Evolutionary conservation across 2,329 filamentous ascomycete species (phyloP).

Genomic region (Hymenoscyphus fructigenus): DNA sequence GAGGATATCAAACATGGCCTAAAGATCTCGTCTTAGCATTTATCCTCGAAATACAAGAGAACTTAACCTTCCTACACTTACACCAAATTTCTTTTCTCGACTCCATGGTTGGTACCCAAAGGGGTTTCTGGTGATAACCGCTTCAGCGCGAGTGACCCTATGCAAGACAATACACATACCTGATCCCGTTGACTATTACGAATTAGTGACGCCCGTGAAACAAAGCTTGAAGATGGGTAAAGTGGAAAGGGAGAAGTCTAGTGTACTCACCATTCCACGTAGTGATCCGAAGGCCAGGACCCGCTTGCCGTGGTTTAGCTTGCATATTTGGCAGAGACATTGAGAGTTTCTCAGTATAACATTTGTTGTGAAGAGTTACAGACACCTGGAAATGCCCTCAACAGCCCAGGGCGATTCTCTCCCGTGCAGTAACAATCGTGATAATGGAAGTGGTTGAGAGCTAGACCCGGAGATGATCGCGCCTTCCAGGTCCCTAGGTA

Average conservation of each 20-base stretch:
- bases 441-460: no score
- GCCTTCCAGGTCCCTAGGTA: no score
- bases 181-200: constrained; percentile 71
- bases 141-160: constrained; percentile 2
- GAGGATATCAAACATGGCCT: constrained; percentile 92
- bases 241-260: not conserved
- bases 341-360: no score
- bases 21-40: constrained; percentile 4
- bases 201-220: constrained; percentile 17
- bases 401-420: no score
- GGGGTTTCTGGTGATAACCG: constrained; percentile 58
- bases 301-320: not conserved
- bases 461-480: no score
- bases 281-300: constrained; percentile 64
- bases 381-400: no score
- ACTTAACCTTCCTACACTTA: constrained; percentile 36
- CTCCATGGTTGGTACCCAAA: constrained; percentile 85
- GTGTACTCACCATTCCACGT: constrained; percentile 73
- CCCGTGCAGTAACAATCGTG: no score
- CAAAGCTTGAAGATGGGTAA: not conserved
- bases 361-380: no score
- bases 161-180: constrained; percentile 43
- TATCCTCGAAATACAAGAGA: not conserved
- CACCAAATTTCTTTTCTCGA: constrained; percentile 67
- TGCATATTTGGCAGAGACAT: not conserved